Conservation (phyloP, 176 grass and related monocot species). For the Musa beccarii region DNA sequence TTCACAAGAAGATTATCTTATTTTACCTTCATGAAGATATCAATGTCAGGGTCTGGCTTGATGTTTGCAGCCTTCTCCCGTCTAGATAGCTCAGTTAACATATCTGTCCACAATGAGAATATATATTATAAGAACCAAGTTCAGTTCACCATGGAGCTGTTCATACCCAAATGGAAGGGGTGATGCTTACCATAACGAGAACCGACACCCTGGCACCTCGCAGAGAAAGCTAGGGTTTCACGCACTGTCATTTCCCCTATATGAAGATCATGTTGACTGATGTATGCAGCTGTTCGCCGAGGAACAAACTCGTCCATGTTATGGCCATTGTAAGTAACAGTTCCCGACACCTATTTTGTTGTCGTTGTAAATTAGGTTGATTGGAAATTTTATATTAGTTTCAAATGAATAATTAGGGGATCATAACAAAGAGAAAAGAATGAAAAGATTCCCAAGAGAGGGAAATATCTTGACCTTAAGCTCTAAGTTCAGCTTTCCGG, state of each 20-base stretch:
- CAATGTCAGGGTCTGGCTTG: constrained; percentile 74
- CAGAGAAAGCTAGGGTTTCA: constrained; percentile 79
- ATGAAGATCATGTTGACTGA: constrained; percentile 86
- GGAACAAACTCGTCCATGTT: constrained; percentile 73
- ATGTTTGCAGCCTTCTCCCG: constrained; percentile 80
- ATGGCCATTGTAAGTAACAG: constrained; percentile 80
- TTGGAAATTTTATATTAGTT: background rate
- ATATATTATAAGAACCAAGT: background rate
- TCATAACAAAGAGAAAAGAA: background rate
- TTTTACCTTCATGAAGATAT: constrained; percentile 82
- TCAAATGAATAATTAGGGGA: background rate
- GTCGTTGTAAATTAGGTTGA: background rate
- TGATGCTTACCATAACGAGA: constrained; percentile 44
- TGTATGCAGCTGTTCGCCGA: constrained; percentile 73
- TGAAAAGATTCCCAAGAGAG: background rate
- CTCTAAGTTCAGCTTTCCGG: constrained; percentile 58
- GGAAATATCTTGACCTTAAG: constrained; percentile 37
- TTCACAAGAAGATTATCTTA: background rate
- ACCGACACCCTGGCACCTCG: constrained; percentile 80
- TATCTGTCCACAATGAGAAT: constrained; percentile 24
- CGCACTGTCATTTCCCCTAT: constrained; percentile 87
- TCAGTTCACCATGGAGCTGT: background rate
- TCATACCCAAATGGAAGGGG: background rate
- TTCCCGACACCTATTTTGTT: constrained; percentile 42
- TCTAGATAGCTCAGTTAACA: constrained; percentile 65